Evolutionary conservation across 139 green algal genomes (phyloP).

Genomic region (Picochlorum sp.): DNA sequence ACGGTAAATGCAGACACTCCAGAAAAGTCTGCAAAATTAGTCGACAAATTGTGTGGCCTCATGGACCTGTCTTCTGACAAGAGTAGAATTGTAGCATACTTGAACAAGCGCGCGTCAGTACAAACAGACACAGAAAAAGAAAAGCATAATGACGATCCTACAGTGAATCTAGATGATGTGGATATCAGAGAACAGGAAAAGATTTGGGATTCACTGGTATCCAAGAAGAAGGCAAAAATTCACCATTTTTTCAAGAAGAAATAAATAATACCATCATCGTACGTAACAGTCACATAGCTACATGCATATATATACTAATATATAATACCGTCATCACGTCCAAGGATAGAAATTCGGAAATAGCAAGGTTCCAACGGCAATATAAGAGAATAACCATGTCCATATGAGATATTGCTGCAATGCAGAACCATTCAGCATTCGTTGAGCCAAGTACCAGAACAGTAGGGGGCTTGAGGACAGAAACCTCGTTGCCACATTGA

Average conservation of each 20-base stretch:
- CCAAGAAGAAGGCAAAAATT: not conserved
- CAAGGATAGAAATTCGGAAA: slow-evolving; percentile 75
- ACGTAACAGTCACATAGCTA: too few relatives aligned
- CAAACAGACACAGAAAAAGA: not conserved
- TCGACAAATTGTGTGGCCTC: slow-evolving; percentile 27
- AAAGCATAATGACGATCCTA: not conserved
- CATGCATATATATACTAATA: too few relatives aligned
- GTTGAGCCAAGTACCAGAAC: slow-evolving; percentile 63
- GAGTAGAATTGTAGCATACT: slow-evolving; percentile 42
- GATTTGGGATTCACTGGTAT: not conserved
- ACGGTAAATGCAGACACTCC: slow-evolving; percentile 53
- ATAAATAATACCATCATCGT: not conserved
- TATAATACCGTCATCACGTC: too few relatives aligned
- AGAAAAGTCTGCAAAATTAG: slow-evolving; percentile 31
- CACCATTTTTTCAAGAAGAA: slow-evolving; percentile 4
- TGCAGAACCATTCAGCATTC: not conserved
- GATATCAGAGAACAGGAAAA: not conserved
- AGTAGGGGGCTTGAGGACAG: slow-evolving; percentile 61
- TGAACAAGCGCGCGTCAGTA: slow-evolving; percentile 6
- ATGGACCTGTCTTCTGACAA: slow-evolving; percentile 60
- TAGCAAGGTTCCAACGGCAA: slow-evolving; percentile 46
- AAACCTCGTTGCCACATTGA: slow-evolving; percentile 72
- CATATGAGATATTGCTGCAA: slow-evolving; percentile 22
- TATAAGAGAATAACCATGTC: slow-evolving; percentile 51
- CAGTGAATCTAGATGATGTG: not conserved